Percentiles rank a stretch among this genome's conserved stretches.
Evolutionary conservation across 2,329 filamentous ascomycete species (phyloP).

Genomic region (Cladosporium sp.): DNA sequence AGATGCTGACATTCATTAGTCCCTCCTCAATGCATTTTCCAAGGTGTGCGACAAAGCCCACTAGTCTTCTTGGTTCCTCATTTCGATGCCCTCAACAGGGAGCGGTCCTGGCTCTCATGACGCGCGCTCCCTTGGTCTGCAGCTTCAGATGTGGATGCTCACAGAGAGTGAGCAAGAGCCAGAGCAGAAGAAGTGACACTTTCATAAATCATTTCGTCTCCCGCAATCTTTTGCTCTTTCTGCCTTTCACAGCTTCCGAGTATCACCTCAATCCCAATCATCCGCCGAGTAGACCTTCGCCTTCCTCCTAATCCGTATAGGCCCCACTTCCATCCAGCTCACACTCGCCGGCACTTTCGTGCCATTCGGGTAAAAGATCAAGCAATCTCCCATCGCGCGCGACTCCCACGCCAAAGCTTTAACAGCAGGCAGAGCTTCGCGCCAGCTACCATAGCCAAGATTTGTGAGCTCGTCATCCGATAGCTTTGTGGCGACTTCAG

Average conservation of each 20-base stretch:
- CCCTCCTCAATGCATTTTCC: conserved; percentile 19
- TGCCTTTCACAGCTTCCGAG: no score
- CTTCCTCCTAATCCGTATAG: conserved; percentile 38
- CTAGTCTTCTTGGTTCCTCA: background rate
- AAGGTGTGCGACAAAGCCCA: conserved; percentile 17
- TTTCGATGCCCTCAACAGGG: no score
- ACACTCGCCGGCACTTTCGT: conserved; percentile 34
- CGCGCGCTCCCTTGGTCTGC: no score
- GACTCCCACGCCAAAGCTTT: conserved; percentile 43
- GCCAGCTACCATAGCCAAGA: conserved; percentile 38
- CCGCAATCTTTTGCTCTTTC: no score
- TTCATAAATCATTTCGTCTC: no score
- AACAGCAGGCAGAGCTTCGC: conserved; percentile 44
- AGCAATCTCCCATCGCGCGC: conserved; percentile 41
- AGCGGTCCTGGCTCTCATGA: no score
- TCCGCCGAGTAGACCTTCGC: conserved; percentile 5
- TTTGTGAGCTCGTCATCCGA: conserved; percentile 36
- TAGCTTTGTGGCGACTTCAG: conserved; percentile 45
- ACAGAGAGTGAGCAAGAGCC: no score
- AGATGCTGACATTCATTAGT: conserved; percentile 14
- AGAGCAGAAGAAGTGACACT: no score
- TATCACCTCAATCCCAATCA: background rate
- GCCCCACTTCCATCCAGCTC: conserved; percentile 41
- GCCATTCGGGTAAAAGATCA: conserved; percentile 44
- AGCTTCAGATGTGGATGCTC: no score